Conservation (phyloP, 345 rosid species). For the Lumnitzera racemosa region DNA sequence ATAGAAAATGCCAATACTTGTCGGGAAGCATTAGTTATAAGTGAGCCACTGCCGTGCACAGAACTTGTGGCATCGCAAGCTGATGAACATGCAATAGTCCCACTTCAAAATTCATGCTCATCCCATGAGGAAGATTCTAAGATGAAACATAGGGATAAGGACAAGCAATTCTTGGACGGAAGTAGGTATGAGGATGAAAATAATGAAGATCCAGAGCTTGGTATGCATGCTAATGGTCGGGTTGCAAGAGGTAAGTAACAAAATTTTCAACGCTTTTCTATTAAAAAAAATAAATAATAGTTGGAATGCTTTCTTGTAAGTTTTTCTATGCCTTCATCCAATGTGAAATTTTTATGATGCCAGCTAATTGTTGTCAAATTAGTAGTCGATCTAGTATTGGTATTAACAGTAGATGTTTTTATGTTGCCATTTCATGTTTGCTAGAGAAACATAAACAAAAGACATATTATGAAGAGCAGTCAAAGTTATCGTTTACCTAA, state of each 20-base stretch:
- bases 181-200: constrained; percentile 33
- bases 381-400: too few relatives aligned
- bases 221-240: constrained; percentile 25
- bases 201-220: constrained; percentile 31
- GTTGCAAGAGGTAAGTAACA: constrained; percentile 48
- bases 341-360: too few relatives aligned
- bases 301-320: too few relatives aligned
- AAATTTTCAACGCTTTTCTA: constrained; percentile 5
- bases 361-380: too few relatives aligned
- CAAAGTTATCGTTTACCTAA: too few relatives aligned
- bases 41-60: constrained; percentile 10
- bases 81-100: constrained; percentile 22
- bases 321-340: too few relatives aligned
- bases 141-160: constrained; percentile 26
- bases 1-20: constrained; percentile 18
- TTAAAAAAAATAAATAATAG: not conserved
- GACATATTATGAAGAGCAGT: too few relatives aligned
- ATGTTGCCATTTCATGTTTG: too few relatives aligned
- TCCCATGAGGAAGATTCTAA: constrained; percentile 16
- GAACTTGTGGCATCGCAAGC: constrained; percentile 15
- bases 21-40: constrained; percentile 12
- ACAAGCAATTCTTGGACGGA: constrained; percentile 24
- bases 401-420: too few relatives aligned
- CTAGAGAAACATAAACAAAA: too few relatives aligned
- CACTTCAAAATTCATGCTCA: constrained; percentile 24